Conservation (phyloP, 2,329 filamentous ascomycete genomes). For the Arthrinium phaeospermum region DNA sequence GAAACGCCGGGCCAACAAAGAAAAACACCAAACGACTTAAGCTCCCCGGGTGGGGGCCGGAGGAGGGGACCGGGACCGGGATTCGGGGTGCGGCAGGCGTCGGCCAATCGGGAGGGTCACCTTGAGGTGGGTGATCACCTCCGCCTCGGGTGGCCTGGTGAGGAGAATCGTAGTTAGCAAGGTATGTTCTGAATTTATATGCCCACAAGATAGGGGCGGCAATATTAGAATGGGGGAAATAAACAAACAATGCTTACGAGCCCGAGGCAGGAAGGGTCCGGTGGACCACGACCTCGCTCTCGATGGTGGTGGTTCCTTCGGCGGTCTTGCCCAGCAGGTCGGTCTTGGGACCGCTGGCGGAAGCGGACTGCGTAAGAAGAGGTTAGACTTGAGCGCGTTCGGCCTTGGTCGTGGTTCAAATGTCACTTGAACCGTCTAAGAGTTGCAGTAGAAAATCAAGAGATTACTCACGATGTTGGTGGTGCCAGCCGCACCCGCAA, state of each 20-base stretch:
- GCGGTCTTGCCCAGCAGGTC: not conserved
- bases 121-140: not conserved
- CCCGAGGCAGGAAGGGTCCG: not conserved
- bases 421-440: not conserved
- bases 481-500: not conserved
- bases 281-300: not conserved
- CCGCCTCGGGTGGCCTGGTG: not conserved
- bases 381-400: not conserved
- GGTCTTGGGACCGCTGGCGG: not conserved
- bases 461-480: not conserved
- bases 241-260: not conserved
- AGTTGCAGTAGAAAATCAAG: not conserved
- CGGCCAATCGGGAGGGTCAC: constrained; percentile 1
- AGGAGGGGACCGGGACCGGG: not conserved
- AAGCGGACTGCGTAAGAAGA: not conserved
- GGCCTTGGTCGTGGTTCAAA: not conserved
- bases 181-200: not conserved
- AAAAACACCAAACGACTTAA: not conserved
- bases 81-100: not conserved
- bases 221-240: not conserved
- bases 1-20: not conserved
- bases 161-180: not conserved
- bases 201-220: not conserved
- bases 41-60: not conserved
- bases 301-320: not conserved